These are phyloP conservation scores for Mycena pura DNA, from an alignment of 768 basidiomycete genomes.

Conservation along the genomic window DNA sequence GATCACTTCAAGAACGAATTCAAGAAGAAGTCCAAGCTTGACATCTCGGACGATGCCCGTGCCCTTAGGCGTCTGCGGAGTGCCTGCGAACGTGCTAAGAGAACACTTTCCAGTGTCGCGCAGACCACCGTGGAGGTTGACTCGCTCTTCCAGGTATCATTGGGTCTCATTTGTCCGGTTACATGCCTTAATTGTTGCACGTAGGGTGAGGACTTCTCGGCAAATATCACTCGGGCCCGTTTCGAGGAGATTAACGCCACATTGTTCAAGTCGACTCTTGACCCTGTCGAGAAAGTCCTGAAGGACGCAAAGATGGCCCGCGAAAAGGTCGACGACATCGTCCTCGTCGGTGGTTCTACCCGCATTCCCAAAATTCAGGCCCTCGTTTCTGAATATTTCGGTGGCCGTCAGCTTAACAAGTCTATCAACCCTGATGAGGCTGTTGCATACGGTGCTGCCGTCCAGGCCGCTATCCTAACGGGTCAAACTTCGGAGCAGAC, in stretches of 20 bases:
- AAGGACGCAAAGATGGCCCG: constrained; percentile 99
- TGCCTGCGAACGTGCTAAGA: constrained; percentile 99
- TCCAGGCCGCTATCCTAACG: constrained; percentile 98
- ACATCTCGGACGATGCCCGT: constrained; percentile 96
- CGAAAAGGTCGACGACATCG: constrained; percentile 98
- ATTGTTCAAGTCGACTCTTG: constrained; percentile 96
- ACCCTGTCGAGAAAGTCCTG: constrained; percentile 98
- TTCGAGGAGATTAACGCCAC: constrained; percentile 99
- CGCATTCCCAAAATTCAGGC: constrained; percentile 99
- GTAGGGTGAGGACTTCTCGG: constrained; percentile 96
- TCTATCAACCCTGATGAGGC: constrained; percentile 99
- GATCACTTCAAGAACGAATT: constrained; percentile 99
- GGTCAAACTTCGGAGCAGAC: constrained; percentile 99
- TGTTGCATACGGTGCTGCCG: constrained; percentile 99
- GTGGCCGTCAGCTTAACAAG: constrained; percentile 98
- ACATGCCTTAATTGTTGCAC: constrained; percentile 11
- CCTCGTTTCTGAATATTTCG: constrained; percentile 98
- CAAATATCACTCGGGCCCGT: constrained; percentile 98
- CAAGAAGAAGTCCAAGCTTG: constrained; percentile 95
- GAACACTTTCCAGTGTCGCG: constrained; percentile 96
- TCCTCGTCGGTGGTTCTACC: constrained; percentile 99
- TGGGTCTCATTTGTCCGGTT: not conserved
- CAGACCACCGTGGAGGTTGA: constrained; percentile 99
- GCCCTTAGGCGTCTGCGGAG: constrained; percentile 94
- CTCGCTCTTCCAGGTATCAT: constrained; percentile 90